Percentiles rank a stretch among this genome's conserved stretches.
These are phyloP conservation scores for Clonostachys rhizophaga DNA, from an alignment of 2,329 filamentous ascomycete species.

Conservation along the genomic window DNA sequence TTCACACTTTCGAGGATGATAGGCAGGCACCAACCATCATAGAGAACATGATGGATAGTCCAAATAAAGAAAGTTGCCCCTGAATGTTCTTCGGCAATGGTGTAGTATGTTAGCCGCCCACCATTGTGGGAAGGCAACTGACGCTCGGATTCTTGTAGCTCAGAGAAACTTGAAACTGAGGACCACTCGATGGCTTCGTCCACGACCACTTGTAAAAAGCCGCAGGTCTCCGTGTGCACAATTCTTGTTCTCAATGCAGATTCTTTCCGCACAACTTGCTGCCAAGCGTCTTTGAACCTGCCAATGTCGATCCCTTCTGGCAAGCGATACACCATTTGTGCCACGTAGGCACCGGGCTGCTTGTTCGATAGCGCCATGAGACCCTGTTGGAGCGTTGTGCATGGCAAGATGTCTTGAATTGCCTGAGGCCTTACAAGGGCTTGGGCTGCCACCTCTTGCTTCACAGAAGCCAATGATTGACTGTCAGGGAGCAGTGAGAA, in stretches of 20 bases:
- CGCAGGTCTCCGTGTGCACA: slow-evolving; percentile 7
- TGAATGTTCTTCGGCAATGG: too few relatives aligned
- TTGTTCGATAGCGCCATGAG: slow-evolving; percentile 11
- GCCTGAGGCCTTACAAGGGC: neutral
- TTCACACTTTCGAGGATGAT: slow-evolving; percentile 12
- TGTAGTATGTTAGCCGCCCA: too few relatives aligned
- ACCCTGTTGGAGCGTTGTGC: slow-evolving; percentile 10
- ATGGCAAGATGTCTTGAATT: slow-evolving; percentile 4
- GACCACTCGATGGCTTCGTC: slow-evolving; percentile 2
- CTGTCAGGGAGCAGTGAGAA: neutral
- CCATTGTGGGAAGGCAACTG: too few relatives aligned
- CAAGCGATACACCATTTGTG: slow-evolving; percentile 9
- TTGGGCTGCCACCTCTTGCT: slow-evolving; percentile 1
- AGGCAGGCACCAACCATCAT: slow-evolving; percentile 17
- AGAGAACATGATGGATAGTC: slow-evolving; percentile 17
- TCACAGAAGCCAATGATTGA: neutral
- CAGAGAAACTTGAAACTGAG: too few relatives aligned
- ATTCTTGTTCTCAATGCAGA: slow-evolving; percentile 10
- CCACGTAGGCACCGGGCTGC: slow-evolving; percentile 10
- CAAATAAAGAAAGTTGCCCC: slow-evolving; percentile 9
- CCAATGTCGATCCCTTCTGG: slow-evolving; percentile 1
- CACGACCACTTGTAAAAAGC: slow-evolving; percentile 8
- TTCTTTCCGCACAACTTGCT: slow-evolving; percentile 3
- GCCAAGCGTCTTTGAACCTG: slow-evolving; percentile 10
- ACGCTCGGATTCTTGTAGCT: too few relatives aligned